These are phyloP conservation scores for Bertia moriformis DNA, from an alignment of 2,329 filamentous ascomycete genomes.

Conservation along the genomic window DNA sequence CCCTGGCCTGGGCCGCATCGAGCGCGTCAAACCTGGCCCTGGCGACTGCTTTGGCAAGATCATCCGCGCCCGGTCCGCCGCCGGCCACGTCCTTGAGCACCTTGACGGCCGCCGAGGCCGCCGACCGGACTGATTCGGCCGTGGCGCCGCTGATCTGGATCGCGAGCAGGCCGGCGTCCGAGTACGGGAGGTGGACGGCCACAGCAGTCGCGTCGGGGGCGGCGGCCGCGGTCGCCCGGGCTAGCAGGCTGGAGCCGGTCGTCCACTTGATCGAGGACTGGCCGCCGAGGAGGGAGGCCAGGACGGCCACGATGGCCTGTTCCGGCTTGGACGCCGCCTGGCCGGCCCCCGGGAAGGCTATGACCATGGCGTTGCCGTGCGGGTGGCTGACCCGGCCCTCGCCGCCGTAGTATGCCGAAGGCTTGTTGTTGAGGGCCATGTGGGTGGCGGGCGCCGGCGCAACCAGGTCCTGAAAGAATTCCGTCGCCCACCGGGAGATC, in stretches of 20 bases:
- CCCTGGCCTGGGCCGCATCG: conserved; percentile 64
- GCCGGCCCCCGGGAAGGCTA: conserved; percentile 85
- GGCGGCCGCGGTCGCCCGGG: conserved; percentile 58
- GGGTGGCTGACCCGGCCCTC: conserved; percentile 76
- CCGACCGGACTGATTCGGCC: conserved; percentile 57
- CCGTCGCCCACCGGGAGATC: conserved; percentile 75
- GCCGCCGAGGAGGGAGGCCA: conserved; percentile 79
- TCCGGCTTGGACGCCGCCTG: conserved; percentile 75
- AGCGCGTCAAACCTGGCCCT: conserved; percentile 87
- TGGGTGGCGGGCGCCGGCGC: too few species aligned
- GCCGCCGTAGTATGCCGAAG: conserved; percentile 82
- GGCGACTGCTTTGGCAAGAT: conserved; percentile 80
- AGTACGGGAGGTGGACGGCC: conserved; percentile 74
- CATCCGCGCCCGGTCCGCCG: conserved; percentile 66
- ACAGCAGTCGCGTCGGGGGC: conserved; percentile 55
- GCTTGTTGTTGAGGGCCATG: conserved; percentile 40
- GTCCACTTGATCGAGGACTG: conserved; percentile 91
- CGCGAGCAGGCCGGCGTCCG: conserved; percentile 80
- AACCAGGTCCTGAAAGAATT: conserved; percentile 74
- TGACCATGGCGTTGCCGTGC: conserved; percentile 67
- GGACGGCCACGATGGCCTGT: conserved; percentile 68
- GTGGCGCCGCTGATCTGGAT: conserved; percentile 69
- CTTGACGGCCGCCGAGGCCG: conserved; percentile 64
- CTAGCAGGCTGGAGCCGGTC: conserved; percentile 76
- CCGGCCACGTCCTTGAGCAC: conserved; percentile 68